Conservation (phyloP, 805 yeast genomes). For the Millerago galiae region DNA sequence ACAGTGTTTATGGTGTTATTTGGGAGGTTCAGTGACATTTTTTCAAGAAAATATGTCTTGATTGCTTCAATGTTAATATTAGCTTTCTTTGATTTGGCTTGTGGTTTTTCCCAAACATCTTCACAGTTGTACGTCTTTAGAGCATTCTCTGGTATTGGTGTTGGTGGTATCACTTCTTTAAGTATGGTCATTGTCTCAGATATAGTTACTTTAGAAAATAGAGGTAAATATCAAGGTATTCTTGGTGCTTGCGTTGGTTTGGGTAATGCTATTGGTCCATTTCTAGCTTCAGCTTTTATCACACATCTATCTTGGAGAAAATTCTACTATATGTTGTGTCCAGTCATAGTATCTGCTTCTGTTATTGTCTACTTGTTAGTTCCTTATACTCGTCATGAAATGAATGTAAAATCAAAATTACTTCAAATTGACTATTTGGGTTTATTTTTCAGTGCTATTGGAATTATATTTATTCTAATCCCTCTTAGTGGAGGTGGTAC, state of each 20-base stretch:
- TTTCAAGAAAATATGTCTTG: conserved; percentile 43
- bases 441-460: conserved; percentile 38
- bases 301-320: conserved; percentile 32
- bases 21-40: conserved; percentile 51
- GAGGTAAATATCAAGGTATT: conserved; percentile 55
- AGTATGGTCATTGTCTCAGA: conserved; percentile 50
- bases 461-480: conserved; percentile 39
- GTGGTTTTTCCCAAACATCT: conserved; percentile 45
- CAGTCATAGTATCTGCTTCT: conserved; percentile 16
- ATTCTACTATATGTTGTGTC: conserved; percentile 33
- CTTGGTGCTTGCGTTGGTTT: conserved; percentile 43
- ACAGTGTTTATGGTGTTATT: conserved; percentile 45
- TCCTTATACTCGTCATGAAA: conserved; percentile 28
- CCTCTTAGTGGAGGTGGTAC: conserved; percentile 57
- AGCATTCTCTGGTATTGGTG: conserved; percentile 50
- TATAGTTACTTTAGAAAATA: conserved; percentile 42
- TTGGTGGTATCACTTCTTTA: conserved; percentile 46
- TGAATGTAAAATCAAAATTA: conserved; percentile 6
- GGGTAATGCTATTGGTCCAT: conserved; percentile 41
- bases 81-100: conserved; percentile 39
- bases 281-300: conserved; percentile 35
- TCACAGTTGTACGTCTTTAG: conserved; percentile 45
- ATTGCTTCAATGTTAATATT: conserved; percentile 34
- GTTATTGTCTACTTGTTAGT: conserved; percentile 2
- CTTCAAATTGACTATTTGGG: conserved; percentile 49